Conservation (phyloP, 1,284 basidiomycete genomes). For the Naganishia liquefaciens region DNA sequence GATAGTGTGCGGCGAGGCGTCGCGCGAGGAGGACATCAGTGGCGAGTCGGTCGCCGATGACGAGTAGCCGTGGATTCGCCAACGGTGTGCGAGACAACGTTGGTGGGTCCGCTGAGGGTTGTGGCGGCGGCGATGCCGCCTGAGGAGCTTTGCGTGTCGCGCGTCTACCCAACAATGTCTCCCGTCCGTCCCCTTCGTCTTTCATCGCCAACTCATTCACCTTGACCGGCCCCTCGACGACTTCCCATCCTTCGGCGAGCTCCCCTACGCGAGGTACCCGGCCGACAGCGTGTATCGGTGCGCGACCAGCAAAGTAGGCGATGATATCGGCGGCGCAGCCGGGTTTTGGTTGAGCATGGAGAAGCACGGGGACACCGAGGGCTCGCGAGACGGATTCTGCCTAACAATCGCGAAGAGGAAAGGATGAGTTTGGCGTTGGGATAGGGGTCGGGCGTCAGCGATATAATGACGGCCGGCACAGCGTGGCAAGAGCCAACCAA, state of each 20-base stretch:
- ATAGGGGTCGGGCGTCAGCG: too few relatives aligned
- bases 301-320: constrained; percentile 58
- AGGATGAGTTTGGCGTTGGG: too few relatives aligned
- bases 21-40: constrained; percentile 87
- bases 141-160: background rate
- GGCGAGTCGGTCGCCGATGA: constrained; percentile 87
- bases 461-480: too few relatives aligned
- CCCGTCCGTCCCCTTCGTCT: constrained; percentile 37
- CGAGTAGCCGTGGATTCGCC: constrained; percentile 62
- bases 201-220: constrained; percentile 38
- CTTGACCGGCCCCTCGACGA: constrained; percentile 37
- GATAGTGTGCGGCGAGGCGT: constrained; percentile 56
- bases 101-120: constrained; percentile 55
- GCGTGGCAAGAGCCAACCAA: too few relatives aligned
- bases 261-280: background rate
- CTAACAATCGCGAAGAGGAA: constrained; percentile 53
- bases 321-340: constrained; percentile 70
- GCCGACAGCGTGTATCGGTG: constrained; percentile 1
- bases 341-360: constrained; percentile 75
- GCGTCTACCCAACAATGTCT: constrained; percentile 44
- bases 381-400: constrained; percentile 79
- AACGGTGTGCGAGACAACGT: constrained; percentile 58
- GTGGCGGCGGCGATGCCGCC: background rate
- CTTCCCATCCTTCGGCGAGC: background rate
- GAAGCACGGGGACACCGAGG: constrained; percentile 77